Conservation (phyloP, 2,329 filamentous ascomycete species). For the Ilyonectria sp. region DNA sequence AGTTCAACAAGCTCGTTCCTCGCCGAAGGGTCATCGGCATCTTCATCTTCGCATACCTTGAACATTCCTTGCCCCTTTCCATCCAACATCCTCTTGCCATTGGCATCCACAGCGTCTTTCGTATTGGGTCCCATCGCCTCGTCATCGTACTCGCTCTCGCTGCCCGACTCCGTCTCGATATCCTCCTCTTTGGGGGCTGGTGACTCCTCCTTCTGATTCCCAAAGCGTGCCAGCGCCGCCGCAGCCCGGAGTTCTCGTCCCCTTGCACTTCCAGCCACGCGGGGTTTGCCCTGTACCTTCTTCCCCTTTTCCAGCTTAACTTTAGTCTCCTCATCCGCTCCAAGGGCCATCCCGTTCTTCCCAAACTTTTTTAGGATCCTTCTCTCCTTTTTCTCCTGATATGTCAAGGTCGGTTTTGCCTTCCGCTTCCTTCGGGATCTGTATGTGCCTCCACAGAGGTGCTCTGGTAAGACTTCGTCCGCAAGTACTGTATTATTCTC, state of each 20-base stretch:
- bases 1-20: conserved; percentile 75
- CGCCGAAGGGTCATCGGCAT: conserved; percentile 61
- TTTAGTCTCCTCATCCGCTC: conserved; percentile 77
- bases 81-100: conserved; percentile 77
- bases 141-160: conserved; percentile 64
- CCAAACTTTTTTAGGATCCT: conserved; percentile 85
- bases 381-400: conserved; percentile 81
- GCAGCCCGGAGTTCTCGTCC: conserved; percentile 83
- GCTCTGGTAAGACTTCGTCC: conserved; percentile 74
- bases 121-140: conserved; percentile 57
- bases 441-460: conserved; percentile 88
- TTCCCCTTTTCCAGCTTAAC: conserved; percentile 78
- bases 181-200: conserved; percentile 51
- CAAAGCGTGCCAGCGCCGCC: conserved; percentile 82
- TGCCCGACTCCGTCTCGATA: conserved; percentile 58
- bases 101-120: conserved; percentile 73
- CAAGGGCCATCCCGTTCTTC: conserved; percentile 76
- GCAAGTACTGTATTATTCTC: conserved; percentile 66
- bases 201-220: conserved; percentile 66
- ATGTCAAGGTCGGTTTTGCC: conserved; percentile 68
- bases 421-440: conserved; percentile 72
- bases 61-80: conserved; percentile 77
- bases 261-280: conserved; percentile 81
- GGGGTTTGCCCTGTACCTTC: conserved; percentile 74
- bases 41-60: conserved; percentile 82